Base-by-base conservation (phyloP, 148 eudicot species). In the Camellia japonica region DNA sequence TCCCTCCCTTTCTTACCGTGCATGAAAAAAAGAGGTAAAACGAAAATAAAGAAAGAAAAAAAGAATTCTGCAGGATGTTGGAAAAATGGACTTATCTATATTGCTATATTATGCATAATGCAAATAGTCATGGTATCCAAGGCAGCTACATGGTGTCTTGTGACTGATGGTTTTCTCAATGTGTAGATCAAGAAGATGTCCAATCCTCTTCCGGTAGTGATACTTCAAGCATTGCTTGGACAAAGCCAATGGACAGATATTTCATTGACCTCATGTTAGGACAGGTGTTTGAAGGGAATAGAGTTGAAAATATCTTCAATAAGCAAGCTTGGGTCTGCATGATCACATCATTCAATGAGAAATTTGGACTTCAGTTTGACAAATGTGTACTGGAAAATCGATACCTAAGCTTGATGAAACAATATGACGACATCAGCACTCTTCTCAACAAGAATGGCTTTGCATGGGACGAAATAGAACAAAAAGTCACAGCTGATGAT, bases 361-460 rank as follows among this genome's bases (percentile, higher is more conserved):
- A 61, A 8, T 75, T 75, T 75, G 78, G 78, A 61, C 54, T 20
- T 61, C 68, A 61, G 46, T 61, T 43, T 44, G 38, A 44, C 66
- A 75, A 43, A 43, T n/a, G 7, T 61, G 38, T 61, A 19, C 52
- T 75, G 68, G 23, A 43, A 11, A 61, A 20, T n/a, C 78, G 55
- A 12, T 75, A 59, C 55, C 68, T 60, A 75, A 75, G 78, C 68
- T 75, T 75, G 68, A 75, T 75, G 68, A 59, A 61, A 44, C 78
- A 75, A 16, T 46, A 60, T 6, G 13, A 75, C 18, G 13, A 75
- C 56, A 61, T 75, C 42, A 44, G 56, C 54, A 19, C 23, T 75
- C 55, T 60, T 60, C 68, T 61, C 68, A 75, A 75, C 54, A 38
- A 18, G 66, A 75, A 61, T 43, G 67, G 68, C 56, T 75, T 75